phyloP scores from a whole-genome alignment of 495 filamentous ascomycete genomes.

The Penicillium bialowiezense region DNA sequence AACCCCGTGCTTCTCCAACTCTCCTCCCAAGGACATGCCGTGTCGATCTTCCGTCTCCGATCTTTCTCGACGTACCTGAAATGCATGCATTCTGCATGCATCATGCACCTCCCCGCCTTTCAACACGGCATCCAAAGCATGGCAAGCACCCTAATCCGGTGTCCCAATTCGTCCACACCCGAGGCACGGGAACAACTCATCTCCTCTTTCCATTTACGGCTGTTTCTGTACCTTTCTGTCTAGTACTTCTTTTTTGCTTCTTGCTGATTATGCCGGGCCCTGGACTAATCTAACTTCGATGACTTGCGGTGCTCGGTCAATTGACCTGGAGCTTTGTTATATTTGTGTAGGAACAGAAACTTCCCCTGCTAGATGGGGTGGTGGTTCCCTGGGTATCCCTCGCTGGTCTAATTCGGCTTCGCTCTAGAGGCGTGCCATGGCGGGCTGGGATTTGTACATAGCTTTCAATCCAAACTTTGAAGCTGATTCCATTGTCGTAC shows the following conservation, averaged over 20 bases:
- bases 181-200: conserved; percentile 11
- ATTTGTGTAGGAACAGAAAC: background rate
- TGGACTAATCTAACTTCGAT: conserved; percentile 9
- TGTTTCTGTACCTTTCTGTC: conserved; percentile 16
- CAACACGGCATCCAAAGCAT: conserved; percentile 11
- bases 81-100: conserved; percentile 12
- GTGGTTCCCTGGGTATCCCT: background rate
- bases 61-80: conserved; percentile 1
- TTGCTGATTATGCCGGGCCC: conserved; percentile 9
- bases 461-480: conserved; percentile 21
- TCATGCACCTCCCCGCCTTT: conserved; percentile 12
- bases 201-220: conserved; percentile 16
- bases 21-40: conserved; percentile 3
- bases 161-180: background rate
- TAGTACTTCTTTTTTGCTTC: conserved; percentile 8
- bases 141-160: background rate
- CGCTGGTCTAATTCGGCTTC: background rate
- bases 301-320: conserved; percentile 5
- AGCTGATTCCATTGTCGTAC: conserved; percentile 12
- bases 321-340: conserved; percentile 1
- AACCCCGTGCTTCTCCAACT: conserved; percentile 11
- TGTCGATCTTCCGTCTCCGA: conserved; percentile 5
- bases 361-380: background rate
- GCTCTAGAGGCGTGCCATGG: background rate
- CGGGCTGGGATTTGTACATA: conserved; percentile 24